A percentile compares a stretch with the other conserved stretches of the same genome.
Evolutionary conservation across 2,329 filamentous ascomycete genomes (phyloP).

Genomic region (Aureobasidium melanogenum): DNA sequence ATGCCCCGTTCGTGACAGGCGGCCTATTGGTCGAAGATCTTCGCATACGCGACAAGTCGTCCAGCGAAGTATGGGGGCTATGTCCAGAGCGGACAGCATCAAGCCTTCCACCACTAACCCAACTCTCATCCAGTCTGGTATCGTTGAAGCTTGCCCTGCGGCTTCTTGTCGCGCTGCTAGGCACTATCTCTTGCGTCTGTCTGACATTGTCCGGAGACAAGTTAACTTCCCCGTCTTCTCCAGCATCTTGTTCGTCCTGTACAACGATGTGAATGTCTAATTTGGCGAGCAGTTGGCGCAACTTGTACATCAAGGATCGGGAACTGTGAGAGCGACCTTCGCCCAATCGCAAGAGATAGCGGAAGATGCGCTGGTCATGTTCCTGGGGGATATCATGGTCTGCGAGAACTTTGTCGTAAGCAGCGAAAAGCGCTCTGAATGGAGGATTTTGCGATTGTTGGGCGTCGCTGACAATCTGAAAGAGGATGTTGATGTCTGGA

Average conservation of each 20-base stretch:
- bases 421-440: slow-evolving; percentile 69
- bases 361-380: slow-evolving; percentile 65
- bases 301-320: slow-evolving; percentile 56
- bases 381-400: slow-evolving; percentile 62
- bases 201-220: background rate
- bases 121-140: slow-evolving; percentile 44
- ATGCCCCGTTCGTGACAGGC: background rate
- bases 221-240: background rate
- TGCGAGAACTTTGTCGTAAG: slow-evolving; percentile 69
- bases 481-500: slow-evolving; percentile 68
- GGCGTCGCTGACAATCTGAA: slow-evolving; percentile 65
- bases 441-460: slow-evolving; percentile 59
- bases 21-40: background rate
- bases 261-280: slow-evolving; percentile 67
- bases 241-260: slow-evolving; percentile 19
- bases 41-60: background rate
- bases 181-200: background rate
- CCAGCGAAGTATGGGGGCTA: background rate
- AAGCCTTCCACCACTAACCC: slow-evolving; percentile 26
- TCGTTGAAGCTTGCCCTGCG: slow-evolving; percentile 43
- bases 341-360: slow-evolving; percentile 71
- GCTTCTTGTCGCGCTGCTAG: background rate
- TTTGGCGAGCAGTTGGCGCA: slow-evolving; percentile 56
- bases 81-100: slow-evolving; percentile 2
- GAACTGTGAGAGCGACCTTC: slow-evolving; percentile 28